phyloP scores from a whole-genome alignment of 1,139 yeast genomes.

The Yamadazyma oceani region DNA sequence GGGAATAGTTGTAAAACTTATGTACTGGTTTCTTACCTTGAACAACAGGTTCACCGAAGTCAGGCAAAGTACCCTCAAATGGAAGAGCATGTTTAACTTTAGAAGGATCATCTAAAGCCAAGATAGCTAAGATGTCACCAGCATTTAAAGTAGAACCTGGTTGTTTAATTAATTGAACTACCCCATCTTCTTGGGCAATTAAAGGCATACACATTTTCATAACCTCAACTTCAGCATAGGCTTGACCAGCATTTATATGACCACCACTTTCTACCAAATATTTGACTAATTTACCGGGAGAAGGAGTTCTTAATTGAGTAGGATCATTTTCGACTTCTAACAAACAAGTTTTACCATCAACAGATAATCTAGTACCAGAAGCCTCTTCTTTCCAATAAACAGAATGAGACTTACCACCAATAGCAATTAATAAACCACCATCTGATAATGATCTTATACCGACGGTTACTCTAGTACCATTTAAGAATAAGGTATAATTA shows the following conservation, averaged over 20 bases:
- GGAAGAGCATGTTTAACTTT: constrained; percentile 97
- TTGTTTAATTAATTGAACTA: constrained; percentile 88
- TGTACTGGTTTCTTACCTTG: constrained; percentile 85
- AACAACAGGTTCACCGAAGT: constrained; percentile 76
- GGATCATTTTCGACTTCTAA: constrained; percentile 96
- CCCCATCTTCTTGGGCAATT: constrained; percentile 90
- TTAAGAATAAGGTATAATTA: constrained; percentile 82
- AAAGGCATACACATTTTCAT: constrained; percentile 98
- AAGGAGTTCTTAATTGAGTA: constrained; percentile 96
- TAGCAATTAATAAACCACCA: constrained; percentile 86
- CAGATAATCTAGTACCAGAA: constrained; percentile 92
- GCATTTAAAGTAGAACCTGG: constrained; percentile 98
- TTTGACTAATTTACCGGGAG: constrained; percentile 96
- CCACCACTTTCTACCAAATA: constrained; percentile 95
- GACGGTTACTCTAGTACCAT: constrained; percentile 87
- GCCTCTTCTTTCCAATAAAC: constrained; percentile 98
- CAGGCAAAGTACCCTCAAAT: constrained; percentile 91
- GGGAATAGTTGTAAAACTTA: constrained; percentile 58
- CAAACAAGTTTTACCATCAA: constrained; percentile 90
- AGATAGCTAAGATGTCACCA: constrained; percentile 94
- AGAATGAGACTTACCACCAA: constrained; percentile 92
- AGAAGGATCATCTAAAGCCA: constrained; percentile 93
- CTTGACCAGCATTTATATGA: constrained; percentile 86
- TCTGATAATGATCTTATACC: constrained; percentile 87
- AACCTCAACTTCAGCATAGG: constrained; percentile 97